Evolutionary conservation across 2,329 filamentous ascomycete species (phyloP), one percentile per base, ranked within the genome.

Genomic region (Hysterium pulicare): DNA sequence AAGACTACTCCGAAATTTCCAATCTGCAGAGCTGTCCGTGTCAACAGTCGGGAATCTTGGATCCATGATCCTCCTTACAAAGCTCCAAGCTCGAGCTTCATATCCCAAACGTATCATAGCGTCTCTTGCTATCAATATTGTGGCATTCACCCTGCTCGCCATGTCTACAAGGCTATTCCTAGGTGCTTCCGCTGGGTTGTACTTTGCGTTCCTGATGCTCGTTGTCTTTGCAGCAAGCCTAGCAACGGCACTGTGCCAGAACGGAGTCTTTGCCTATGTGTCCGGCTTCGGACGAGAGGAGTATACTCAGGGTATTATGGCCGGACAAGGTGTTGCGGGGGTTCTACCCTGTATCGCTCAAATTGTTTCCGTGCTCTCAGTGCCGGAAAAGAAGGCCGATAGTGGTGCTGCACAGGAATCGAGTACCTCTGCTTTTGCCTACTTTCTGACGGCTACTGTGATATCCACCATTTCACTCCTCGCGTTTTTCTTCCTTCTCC

Each of bases 261-360:
- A 97, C 65, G 93, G 93, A 15, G 82, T 93, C 9, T 95, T 96
- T 64, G 89, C 93, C 2, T 97, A 90, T 62, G 90, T 89, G 3
- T 82, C 87, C 3, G 84, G 87, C 40, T 97, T 95, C 59, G 88
- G 84, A 26, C 76, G 87, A 39, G 81, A 85, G 16, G 87, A 93
- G 66, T 98, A 97, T 66, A 95, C 89, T 42, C 91, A 97, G 68
- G 91, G 86, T 19, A 90, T 97, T 66, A 97, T 98, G 90, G 83
- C 85, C 3, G 93, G 93, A 1, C 93, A 98, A 67, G 91, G 84
- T 23, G 76, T 98, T 3, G 90, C 93, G 0, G 93, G 93, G 22
- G 90, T 98, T 8, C 72, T 97, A 3, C 93, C 93, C 0, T 84
- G 87, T 36, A 75, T 95, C 36, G 87, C 89, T 1, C 90, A 97